These are phyloP conservation scores for Naganishia liquefaciens DNA, from an alignment of 1,284 basidiomycete species.

Conservation along the genomic window DNA sequence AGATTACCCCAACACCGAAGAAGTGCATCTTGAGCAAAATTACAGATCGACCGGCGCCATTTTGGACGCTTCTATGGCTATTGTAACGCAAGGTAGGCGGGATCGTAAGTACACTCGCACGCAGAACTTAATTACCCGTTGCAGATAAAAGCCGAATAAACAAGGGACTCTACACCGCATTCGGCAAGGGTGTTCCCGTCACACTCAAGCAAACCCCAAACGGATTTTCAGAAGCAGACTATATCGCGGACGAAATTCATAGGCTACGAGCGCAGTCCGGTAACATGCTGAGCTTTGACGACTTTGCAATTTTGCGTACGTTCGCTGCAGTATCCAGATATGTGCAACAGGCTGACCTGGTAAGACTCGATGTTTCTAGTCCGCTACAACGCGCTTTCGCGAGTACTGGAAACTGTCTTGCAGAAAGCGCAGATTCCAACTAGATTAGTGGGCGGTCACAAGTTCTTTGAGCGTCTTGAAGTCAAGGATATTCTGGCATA, in stretches of 20 bases:
- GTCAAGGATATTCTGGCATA: slow-evolving; percentile 88
- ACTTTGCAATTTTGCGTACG: slow-evolving; percentile 75
- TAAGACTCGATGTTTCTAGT: slow-evolving; percentile 59
- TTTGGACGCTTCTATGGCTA: slow-evolving; percentile 70
- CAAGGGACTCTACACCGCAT: slow-evolving; percentile 73
- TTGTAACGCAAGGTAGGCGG: slow-evolving; percentile 73
- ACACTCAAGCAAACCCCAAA: slow-evolving; percentile 55
- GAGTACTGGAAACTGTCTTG: slow-evolving; percentile 73
- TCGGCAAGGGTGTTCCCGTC: slow-evolving; percentile 63
- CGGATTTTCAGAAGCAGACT: slow-evolving; percentile 62
- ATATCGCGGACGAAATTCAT: slow-evolving; percentile 79
- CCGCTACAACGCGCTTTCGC: slow-evolving; percentile 79
- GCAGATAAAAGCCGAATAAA: slow-evolving; percentile 70
- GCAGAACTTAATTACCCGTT: neutral
- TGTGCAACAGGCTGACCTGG: neutral
- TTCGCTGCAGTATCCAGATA: neutral
- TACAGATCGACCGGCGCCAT: slow-evolving; percentile 83
- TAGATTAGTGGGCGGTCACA: slow-evolving; percentile 75
- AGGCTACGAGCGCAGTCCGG: slow-evolving; percentile 72
- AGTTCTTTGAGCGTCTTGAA: slow-evolving; percentile 83
- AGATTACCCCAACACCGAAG: slow-evolving; percentile 68
- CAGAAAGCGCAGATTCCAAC: slow-evolving; percentile 77
- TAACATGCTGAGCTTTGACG: slow-evolving; percentile 69
- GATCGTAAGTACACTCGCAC: neutral
- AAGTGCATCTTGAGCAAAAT: slow-evolving; percentile 81